These are phyloP conservation scores for Hyaloscypha bicolor DNA, from an alignment of 495 filamentous ascomycete genomes.

Conservation along the genomic window DNA sequence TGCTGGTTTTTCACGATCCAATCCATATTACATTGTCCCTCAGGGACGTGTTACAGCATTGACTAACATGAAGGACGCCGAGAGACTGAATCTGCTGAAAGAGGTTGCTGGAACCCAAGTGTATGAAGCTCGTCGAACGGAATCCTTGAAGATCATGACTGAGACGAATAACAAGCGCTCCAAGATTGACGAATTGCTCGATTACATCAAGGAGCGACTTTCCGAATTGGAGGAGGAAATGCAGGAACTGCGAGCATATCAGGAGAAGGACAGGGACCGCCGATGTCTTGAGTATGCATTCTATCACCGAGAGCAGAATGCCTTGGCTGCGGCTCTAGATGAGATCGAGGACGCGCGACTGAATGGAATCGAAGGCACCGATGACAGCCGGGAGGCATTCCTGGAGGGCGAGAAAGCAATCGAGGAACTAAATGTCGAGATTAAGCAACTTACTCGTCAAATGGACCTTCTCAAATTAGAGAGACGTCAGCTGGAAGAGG, in stretches of 20 bases:
- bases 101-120: constrained; percentile 97
- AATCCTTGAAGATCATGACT: constrained; percentile 94
- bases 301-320: constrained; percentile 83
- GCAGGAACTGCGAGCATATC: constrained; percentile 87
- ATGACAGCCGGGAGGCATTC: constrained; percentile 77
- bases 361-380: constrained; percentile 78
- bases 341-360: constrained; percentile 81
- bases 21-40: constrained; percentile 98
- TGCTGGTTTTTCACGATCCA: constrained; percentile 94
- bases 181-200: constrained; percentile 91
- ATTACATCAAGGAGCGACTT: constrained; percentile 88
- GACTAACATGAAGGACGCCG: constrained; percentile 97
- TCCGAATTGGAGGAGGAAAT: constrained; percentile 94
- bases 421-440: constrained; percentile 71
- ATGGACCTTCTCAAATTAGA: constrained; percentile 88
- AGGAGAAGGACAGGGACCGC: constrained; percentile 92
- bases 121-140: constrained; percentile 86
- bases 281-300: constrained; percentile 94
- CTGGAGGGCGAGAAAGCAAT: constrained; percentile 81
- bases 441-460: constrained; percentile 76
- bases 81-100: constrained; percentile 86
- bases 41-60: constrained; percentile 94
- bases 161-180: constrained; percentile 92
- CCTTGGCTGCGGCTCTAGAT: constrained; percentile 73
- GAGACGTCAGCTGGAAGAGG: constrained; percentile 84